Conservation (phyloP, 1,284 basidiomycete species). For the Leucoagaricus sp. region DNA sequence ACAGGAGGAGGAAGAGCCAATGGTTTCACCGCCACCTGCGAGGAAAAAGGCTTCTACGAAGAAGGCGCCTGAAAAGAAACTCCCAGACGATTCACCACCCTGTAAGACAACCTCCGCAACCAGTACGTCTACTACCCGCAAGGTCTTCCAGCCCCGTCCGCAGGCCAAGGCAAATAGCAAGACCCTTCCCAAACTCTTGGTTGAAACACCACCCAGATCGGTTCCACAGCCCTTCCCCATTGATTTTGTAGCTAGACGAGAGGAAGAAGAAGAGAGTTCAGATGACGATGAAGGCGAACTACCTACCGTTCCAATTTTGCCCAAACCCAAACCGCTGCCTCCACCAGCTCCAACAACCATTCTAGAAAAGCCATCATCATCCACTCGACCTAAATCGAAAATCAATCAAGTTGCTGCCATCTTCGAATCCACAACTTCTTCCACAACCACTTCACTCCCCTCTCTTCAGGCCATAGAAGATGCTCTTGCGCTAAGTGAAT, state of each 20-base stretch:
- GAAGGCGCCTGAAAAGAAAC: not conserved
- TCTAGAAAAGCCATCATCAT: not conserved
- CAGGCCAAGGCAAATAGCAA: not conserved
- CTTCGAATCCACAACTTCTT: not conserved
- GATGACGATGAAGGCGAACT: constrained; percentile 11
- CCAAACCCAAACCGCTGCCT: not conserved
- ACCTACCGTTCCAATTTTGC: not conserved
- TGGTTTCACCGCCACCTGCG: no score
- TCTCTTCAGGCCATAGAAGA: not conserved
- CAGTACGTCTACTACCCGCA: not conserved
- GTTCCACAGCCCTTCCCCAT: not conserved
- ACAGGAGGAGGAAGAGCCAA: no score
- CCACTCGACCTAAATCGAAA: not conserved
- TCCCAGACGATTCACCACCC: constrained; percentile 2
- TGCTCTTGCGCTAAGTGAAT: not conserved
- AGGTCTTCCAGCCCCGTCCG: not conserved
- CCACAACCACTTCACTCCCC: not conserved
- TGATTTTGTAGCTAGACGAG: not conserved
- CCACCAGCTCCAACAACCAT: not conserved
- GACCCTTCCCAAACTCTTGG: not conserved
- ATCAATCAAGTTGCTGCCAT: not conserved
- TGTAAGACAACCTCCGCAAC: constrained; percentile 5
- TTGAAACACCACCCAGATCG: not conserved
- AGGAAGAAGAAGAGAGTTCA: constrained; percentile 11
- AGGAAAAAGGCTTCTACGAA: constrained; percentile 2